Percentiles rank a stretch among this genome's conserved stretches.
These are phyloP conservation scores for Calonectria fujianensis DNA, from an alignment of 2,329 filamentous ascomycete species.

Conservation along the genomic window DNA sequence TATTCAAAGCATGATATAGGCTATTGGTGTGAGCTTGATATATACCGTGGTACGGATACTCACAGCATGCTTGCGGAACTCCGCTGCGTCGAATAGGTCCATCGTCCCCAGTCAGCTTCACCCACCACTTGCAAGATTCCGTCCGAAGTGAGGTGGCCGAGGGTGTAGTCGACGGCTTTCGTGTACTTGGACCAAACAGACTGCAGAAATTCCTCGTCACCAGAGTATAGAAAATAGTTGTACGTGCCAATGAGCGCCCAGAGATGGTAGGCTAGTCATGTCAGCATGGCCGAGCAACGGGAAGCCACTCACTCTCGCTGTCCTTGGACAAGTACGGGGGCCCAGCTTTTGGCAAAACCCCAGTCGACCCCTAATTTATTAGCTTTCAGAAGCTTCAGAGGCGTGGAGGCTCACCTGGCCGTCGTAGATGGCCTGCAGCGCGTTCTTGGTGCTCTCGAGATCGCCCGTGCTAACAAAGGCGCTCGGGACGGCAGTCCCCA, in stretches of 20 bases:
- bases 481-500: constrained; percentile 73
- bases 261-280: not conserved
- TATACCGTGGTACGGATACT: fast-evolving
- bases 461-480: constrained; percentile 74
- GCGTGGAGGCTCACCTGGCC: constrained; percentile 58
- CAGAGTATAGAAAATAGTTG: constrained; percentile 18
- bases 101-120: constrained; percentile 24
- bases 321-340: constrained; percentile 4
- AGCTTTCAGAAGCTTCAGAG: not conserved
- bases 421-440: constrained; percentile 68
- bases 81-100: constrained; percentile 13
- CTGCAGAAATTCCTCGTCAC: not conserved
- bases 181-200: constrained; percentile 1
- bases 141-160: not conserved
- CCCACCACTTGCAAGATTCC: constrained; percentile 41
- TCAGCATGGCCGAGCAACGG: not conserved
- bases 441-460: constrained; percentile 69
- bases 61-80: constrained; percentile 34
- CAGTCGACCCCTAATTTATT: not conserved
- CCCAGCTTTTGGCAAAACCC: constrained; percentile 11
- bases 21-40: not conserved
- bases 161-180: not conserved
- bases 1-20: constrained; percentile 2
- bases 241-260: constrained; percentile 17
- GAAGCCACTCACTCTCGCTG: constrained; percentile 1